phyloP scores from a whole-genome alignment of 2,329 filamentous ascomycete species.

The Diaporthe sp. region DNA sequence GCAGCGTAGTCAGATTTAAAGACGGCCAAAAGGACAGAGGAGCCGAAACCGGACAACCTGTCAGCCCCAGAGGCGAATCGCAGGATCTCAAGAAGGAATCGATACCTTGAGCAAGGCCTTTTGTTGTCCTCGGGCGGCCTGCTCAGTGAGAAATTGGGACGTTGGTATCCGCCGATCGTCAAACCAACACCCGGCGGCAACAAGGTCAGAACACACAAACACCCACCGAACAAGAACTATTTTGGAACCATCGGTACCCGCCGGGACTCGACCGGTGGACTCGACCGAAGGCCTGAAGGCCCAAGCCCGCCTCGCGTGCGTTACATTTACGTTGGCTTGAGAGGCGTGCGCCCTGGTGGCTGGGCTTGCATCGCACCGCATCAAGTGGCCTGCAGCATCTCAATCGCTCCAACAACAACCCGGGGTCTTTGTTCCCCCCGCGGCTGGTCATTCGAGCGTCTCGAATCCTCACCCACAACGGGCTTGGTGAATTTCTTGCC shows the following conservation, averaged over 20 bases:
- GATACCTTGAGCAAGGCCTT: not conserved
- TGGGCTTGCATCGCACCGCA: conserved; percentile 10
- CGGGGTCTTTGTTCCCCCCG: not conserved
- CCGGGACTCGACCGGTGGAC: conserved; percentile 23
- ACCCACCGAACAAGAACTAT: conserved; percentile 1
- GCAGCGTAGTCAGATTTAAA: conserved; percentile 1
- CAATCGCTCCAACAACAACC: conserved; percentile 13
- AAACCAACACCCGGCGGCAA: not conserved
- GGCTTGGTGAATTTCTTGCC: not conserved
- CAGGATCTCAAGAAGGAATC: conserved; percentile 10
- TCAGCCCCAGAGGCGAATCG: not conserved
- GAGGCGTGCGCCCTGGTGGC: conserved; percentile 17
- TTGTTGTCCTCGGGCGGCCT: not conserved
- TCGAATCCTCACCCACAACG: not conserved
- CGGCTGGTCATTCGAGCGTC: not conserved
- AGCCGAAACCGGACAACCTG: not conserved
- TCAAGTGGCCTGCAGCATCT: conserved; percentile 7
- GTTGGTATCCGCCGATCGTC: conserved; percentile 4
- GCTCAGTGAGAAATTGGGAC: not conserved
- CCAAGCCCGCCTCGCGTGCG: not conserved
- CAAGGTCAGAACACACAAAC: not conserved
- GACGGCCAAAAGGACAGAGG: not conserved
- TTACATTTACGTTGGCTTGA: conserved; percentile 28
- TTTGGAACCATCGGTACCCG: conserved; percentile 21
- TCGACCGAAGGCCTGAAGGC: not conserved